Base-by-base conservation (phyloP, 192 early-diverging fungal genomes). In the Coemansia sp. region DNA sequence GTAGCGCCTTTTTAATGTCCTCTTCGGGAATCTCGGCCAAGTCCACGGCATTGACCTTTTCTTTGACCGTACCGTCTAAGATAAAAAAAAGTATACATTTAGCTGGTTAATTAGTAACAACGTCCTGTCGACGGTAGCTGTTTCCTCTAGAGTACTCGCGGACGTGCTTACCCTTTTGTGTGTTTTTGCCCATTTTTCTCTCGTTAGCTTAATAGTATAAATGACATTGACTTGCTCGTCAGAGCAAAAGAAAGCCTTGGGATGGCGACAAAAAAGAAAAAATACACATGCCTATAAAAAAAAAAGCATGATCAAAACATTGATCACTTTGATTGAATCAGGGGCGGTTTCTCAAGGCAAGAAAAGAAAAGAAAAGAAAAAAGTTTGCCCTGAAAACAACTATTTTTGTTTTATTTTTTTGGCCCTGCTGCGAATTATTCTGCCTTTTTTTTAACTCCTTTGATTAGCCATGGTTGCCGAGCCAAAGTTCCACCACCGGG, bases 1-100 rank as follows among this genome's bases (percentile, higher is more conserved):
- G 85, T 2, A 96, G 92, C 42, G 98, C 89, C 81, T 93, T 94
- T 91, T 96, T 82, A 49, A 76, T 76, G 12, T 82, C 79, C n/a
- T 82, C 79, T 45, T 72, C 74, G 6, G 79, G 70, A 7, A 82
- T 38, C 27, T 59, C 63, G 47, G 70, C 60, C 54, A 76, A 22
- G 54, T 76, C 74, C 35, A 82, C 62, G 24, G 70, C 64, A 36
- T 67, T 60, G 39, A 70, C 27, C 73, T 72, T 75, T 20, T 75
- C 61, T 29, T 60, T 62, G 40, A 27, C 51, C 24, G 36, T 15
- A 7, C 51, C 51, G 51, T 32, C 51, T 54, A n/a, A n/a, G n/a
- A n/a, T n/a, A 40, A 59, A 15, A 54, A 54, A 54, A 59, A 59
- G 24, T 19, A 24, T 2, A 40, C 9, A 7, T 20, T n/a, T 4